Conservation (phyloP, 1,284 basidiomycete species). For the Sutorius eximius region DNA sequence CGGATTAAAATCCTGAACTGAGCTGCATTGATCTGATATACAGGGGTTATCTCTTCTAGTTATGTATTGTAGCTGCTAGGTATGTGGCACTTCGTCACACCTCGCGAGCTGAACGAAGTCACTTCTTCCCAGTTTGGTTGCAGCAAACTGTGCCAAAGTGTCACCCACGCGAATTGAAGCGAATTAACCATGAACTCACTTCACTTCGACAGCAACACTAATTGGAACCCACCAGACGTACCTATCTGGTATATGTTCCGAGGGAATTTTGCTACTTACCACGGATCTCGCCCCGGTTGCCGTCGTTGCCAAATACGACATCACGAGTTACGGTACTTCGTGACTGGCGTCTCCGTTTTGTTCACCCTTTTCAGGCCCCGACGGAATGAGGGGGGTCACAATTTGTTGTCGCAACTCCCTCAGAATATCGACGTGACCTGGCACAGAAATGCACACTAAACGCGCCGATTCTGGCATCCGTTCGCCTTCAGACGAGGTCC, state of each 20-base stretch:
- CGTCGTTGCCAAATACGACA: neutral
- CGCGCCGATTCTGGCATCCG: constrained; percentile 6
- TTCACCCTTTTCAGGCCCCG: constrained; percentile 1
- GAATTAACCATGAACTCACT: no score
- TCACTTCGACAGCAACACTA: no score
- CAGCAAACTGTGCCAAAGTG: no score
- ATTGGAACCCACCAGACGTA: neutral
- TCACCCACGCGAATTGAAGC: no score
- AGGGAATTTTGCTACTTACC: neutral
- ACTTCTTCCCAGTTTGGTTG: no score
- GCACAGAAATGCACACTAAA: constrained; percentile 19
- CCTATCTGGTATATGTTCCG: neutral
- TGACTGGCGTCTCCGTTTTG: neutral
- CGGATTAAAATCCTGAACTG: no score
- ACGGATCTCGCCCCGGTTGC: neutral
- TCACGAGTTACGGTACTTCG: neutral
- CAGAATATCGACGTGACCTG: neutral
- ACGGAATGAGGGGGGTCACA: neutral
- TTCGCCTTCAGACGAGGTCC: constrained; percentile 6
- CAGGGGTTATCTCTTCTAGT: no score
- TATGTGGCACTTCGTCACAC: no score
- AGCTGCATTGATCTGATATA: no score
- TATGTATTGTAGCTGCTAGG: no score
- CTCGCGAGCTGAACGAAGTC: no score
- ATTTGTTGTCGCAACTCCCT: neutral